These are phyloP conservation scores for Posidonia australis DNA, from an alignment of 106 monocot genomes.

Conservation along the genomic window DNA sequence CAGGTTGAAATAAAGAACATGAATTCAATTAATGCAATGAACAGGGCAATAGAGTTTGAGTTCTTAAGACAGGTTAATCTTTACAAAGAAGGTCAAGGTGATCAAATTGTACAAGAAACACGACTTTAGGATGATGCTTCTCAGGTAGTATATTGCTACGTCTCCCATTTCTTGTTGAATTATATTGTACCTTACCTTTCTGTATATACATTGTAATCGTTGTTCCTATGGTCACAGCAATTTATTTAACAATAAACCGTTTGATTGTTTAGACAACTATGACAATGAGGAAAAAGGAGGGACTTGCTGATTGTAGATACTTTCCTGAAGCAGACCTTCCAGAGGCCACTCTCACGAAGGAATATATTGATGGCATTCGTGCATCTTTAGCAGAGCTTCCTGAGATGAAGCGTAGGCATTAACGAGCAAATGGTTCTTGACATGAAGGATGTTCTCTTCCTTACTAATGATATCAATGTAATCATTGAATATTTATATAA, in stretches of 20 bases:
- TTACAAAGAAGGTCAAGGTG: conserved; percentile 57
- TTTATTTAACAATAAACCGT: not conserved
- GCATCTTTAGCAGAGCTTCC: conserved; percentile 78
- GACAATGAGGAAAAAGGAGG: conserved; percentile 98
- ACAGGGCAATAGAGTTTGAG: conserved; percentile 88
- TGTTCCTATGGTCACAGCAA: not conserved
- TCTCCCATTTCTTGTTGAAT: not conserved
- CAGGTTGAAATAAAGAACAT: conserved; percentile 99
- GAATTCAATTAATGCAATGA: conserved; percentile 99
- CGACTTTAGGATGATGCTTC: conserved; percentile 83
- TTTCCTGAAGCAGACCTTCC: conserved; percentile 97
- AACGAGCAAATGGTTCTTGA: conserved; percentile 73
- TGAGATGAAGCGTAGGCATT: conserved; percentile 81
- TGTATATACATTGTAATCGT: not conserved
- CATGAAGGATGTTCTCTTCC: conserved; percentile 96
- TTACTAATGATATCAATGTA: conserved; percentile 74
- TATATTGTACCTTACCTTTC: not conserved
- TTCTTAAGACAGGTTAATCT: conserved; percentile 75
- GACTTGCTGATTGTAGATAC: conserved; percentile 92
- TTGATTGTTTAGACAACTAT: conserved; percentile 54
- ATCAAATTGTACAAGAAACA: conserved; percentile 98
- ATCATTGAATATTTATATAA: not conserved
- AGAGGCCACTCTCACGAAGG: conserved; percentile 60
- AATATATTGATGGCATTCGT: conserved; percentile 51
- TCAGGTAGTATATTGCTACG: conserved; percentile 34